Base-by-base conservation (phyloP, 495 filamentous ascomycete species). In the Penicillium robsamsonii region DNA sequence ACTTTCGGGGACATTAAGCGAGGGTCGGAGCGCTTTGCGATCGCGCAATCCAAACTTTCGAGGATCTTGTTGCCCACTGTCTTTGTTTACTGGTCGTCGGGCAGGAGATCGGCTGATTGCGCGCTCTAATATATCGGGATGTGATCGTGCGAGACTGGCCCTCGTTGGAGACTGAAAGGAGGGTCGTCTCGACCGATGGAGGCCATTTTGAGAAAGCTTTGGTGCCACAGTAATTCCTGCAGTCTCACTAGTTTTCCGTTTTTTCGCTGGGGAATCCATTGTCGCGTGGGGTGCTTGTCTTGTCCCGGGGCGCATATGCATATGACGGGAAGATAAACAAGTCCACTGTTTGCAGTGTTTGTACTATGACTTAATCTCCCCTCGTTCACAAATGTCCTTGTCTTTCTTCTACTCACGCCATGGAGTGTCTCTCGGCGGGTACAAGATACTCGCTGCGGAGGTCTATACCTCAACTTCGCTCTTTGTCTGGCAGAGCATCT, bases 91-190 rank as follows among this genome's bases (percentile, higher is more conserved):
- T 29, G 58, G 40, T 63, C 48, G 61, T 40, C 62, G 60, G 25
- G 30, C 61, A 6, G 72, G 62, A 13, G 70, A 71, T 64, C 69
- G 64, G 63, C 68, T 75, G 43, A 71, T 63, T 29, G 79, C 71
- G 54, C 80, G 79, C 46, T 76, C 71, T 42, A 86, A 60, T 15
- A 85, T 69, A 8, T 82, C 81, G 7, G 86, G 84, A 61, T 88
- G 81, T 57, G 82, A 81, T 63, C 82, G 81, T 58, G 85, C 80
- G 17, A 88, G 65, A 60, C 82, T 88, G 5, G 84, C 78, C 59
- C 79, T 81, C 0, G 84, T 88, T 4, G 86, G 87, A 4, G 85
- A 87, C 42, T 82, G 81, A 63, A 84, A 88, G 0, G 86, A 88
- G 0, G 80, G 79, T 5, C 79, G 79, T 30, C 58, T 49, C 11